Base-by-base conservation (phyloP, 129 eudicot species). In the Lonicera japonica region DNA sequence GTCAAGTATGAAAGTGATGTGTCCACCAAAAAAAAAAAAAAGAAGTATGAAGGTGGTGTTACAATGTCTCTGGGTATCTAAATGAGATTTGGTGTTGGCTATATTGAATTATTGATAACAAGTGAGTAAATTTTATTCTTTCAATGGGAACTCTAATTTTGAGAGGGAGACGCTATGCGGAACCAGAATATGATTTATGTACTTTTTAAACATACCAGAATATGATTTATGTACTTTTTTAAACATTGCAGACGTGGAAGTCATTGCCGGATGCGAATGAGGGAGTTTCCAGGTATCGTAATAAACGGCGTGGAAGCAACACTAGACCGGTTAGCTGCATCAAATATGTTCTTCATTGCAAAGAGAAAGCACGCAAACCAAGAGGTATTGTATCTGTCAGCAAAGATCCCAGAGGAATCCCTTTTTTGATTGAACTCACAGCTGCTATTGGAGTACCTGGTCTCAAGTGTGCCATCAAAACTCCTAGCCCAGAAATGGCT, bases 271-370 rank as follows among this genome's bases (percentile, higher is more conserved):
- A 92, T 77, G 70, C 98, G 58, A 87, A 87, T 19, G 96, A 92
- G 58, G 75, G 96, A 87, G 40, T 73, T 85, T 29, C 82, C 80
- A 18, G 77, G 81, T 29, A 54, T 75, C 15, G 86, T 77, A 59
- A 56, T 84, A 63, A 80, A 80, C 56, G 78, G 79, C 46, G 68
- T 87, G 41, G 98, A 92, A 64, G 71, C 83, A 67, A 78, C 88
- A 20, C 60, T 92, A 21, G 91, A 92, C 70, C 77, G 29, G 38
- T 67, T 92, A 70, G 79, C 95, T 19, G 66, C 78, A 58, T 70
- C 84, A 47, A 87, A 92, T 81, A 92, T 87, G 95, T 92, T 92
- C 80, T 87, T 87, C 50, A 87, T 92, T 58, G 98, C 98, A 60
- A 84, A 91, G 75, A 86, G 96, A 58, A 91, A 87, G 74, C 74